These are phyloP conservation scores for Calvatia gigantea DNA, from an alignment of 768 basidiomycete genomes.

Conservation along the genomic window DNA sequence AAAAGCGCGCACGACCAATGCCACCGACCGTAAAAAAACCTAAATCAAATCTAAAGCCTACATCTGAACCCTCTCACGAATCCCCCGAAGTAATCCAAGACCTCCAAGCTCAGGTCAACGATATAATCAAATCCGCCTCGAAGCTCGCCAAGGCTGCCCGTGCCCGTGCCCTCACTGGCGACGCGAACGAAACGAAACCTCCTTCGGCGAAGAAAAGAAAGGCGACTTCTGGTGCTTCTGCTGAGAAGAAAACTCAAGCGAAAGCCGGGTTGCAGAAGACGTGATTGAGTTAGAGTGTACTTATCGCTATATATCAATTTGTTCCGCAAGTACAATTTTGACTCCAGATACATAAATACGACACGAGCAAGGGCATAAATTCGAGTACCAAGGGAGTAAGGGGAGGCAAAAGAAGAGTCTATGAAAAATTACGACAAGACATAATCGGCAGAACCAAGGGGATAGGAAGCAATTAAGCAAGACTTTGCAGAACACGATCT, in stretches of 20 bases:
- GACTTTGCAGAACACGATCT: constrained; percentile 56
- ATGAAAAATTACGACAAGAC: constrained; percentile 13
- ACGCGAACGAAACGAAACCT: background rate
- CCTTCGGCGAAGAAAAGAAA: constrained; percentile 15
- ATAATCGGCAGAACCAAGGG: background rate
- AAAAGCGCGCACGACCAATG: background rate
- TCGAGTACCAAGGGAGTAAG: background rate
- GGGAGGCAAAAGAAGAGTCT: background rate
- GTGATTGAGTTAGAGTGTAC: background rate
- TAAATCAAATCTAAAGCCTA: background rate
- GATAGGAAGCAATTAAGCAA: constrained; percentile 34
- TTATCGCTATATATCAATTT: too few species aligned
- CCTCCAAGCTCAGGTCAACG: constrained; percentile 21
- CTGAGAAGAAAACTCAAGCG: background rate
- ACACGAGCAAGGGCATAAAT: too few species aligned
- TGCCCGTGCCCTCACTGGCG: constrained; percentile 20
- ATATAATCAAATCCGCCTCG: constrained; percentile 34
- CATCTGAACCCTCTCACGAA: background rate
- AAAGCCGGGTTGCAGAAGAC: background rate
- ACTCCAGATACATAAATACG: background rate
- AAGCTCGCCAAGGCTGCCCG: constrained; percentile 35
- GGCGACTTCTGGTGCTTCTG: too few species aligned
- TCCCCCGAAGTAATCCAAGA: constrained; percentile 2
- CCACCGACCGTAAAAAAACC: background rate
- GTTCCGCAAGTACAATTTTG: too few species aligned